These are phyloP conservation scores for Pseudomonodictys pantanalensis DNA, from an alignment of 495 filamentous ascomycete species.

Conservation along the genomic window DNA sequence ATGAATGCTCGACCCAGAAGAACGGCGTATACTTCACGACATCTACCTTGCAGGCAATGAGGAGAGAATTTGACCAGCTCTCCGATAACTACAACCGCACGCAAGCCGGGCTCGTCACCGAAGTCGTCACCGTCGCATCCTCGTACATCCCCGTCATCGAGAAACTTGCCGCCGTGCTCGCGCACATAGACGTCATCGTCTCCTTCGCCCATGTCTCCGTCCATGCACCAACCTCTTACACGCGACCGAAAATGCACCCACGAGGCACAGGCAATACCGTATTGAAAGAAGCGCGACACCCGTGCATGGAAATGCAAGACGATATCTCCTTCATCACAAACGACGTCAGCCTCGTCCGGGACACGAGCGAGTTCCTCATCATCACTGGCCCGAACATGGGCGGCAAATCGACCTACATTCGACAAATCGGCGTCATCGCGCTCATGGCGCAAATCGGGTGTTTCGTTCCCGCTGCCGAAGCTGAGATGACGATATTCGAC, in stretches of 20 bases:
- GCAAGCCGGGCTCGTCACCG: conserved; percentile 83
- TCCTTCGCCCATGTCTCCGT: conserved; percentile 92
- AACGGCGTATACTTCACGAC: conserved; percentile 99
- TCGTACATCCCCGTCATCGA: conserved; percentile 95
- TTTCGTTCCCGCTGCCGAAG: conserved; percentile 89
- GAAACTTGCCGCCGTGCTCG: conserved; percentile 79
- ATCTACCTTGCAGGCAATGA: conserved; percentile 70
- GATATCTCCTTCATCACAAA: conserved; percentile 99
- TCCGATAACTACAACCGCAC: conserved; percentile 95
- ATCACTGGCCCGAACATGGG: conserved; percentile 99
- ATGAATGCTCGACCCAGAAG: conserved; percentile 97
- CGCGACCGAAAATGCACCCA: conserved; percentile 86
- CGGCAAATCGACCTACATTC: conserved; percentile 97
- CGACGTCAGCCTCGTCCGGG: conserved; percentile 80
- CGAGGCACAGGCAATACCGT: conserved; percentile 88
- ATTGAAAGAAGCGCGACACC: conserved; percentile 89
- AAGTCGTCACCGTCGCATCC: conserved; percentile 88
- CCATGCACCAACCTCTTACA: conserved; percentile 87
- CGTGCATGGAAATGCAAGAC: conserved; percentile 99
- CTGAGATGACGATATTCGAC: conserved; percentile 94
- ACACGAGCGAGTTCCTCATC: conserved; percentile 84
- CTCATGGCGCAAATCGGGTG: conserved; percentile 97
- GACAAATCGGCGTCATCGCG: conserved; percentile 94
- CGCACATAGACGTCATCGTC: conserved; percentile 95
- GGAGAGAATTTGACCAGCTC: conserved; percentile 89